Conservation (phyloP, 306 rosid genomes). For the Biancaea sappan region DNA sequence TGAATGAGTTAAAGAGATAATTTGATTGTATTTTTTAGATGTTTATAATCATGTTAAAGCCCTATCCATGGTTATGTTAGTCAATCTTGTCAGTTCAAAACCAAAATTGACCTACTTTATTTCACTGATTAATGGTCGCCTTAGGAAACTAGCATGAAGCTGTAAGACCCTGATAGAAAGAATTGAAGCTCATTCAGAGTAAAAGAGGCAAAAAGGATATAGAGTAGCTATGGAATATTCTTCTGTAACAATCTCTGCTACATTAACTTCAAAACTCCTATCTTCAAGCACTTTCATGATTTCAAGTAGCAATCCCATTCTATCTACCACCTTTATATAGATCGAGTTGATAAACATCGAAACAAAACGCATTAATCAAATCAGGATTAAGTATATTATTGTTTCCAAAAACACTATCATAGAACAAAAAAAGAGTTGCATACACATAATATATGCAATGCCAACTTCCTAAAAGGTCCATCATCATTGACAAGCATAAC, state of each 20-base stretch:
- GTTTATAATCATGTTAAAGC: too few species aligned
- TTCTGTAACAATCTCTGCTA: constrained; percentile 64
- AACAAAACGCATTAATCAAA: constrained; percentile 8
- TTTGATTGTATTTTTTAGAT: neutral
- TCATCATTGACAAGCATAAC: too few species aligned
- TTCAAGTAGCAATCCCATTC: constrained; percentile 61
- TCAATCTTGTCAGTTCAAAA: too few species aligned
- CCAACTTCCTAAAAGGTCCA: neutral
- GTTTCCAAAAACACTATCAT: neutral
- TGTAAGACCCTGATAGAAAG: constrained; percentile 48
- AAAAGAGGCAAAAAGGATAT: neutral
- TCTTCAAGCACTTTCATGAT: constrained; percentile 55
- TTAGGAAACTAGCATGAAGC: constrained; percentile 64
- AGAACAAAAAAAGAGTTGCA: neutral
- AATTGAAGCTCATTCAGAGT: neutral
- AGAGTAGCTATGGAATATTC: constrained; percentile 22
- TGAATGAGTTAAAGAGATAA: too few species aligned
- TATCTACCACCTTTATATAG: constrained; percentile 56
- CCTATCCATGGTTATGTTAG: too few species aligned
- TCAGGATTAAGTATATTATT: neutral
- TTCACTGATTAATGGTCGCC: constrained; percentile 53
- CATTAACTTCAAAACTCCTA: constrained; percentile 59
- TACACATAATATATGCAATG: neutral
- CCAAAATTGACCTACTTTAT: neutral
- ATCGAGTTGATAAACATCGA: constrained; percentile 47